phyloP scores from a whole-genome alignment of 495 filamentous ascomycete genomes.

The Aspergillus funiculosus region DNA sequence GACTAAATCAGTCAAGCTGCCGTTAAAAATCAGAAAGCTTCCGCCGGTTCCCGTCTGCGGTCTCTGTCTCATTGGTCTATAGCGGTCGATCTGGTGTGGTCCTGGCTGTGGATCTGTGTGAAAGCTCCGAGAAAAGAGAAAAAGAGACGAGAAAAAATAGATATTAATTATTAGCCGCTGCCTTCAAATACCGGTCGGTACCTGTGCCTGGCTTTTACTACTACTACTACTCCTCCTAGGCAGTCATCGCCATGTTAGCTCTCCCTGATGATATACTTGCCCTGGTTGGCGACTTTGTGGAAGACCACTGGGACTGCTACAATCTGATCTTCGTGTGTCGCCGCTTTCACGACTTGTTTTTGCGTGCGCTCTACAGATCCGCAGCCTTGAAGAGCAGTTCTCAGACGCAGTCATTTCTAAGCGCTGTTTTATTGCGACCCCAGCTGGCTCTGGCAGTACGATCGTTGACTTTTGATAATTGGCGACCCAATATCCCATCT shows the following conservation, averaged over 20 bases:
- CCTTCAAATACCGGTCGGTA: too few relatives aligned
- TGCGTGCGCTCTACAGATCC: constrained; percentile 23
- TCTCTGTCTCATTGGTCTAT: constrained; percentile 6
- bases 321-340: constrained; percentile 30
- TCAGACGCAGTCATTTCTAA: constrained; percentile 22
- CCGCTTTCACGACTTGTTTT: constrained; percentile 30
- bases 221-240: too few relatives aligned
- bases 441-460: constrained; percentile 26
- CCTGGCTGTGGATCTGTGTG: constrained; percentile 2
- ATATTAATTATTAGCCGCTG: neutral
- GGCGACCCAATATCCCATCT: constrained; percentile 9
- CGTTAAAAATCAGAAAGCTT: constrained; percentile 12
- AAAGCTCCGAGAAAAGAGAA: neutral
- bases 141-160: neutral
- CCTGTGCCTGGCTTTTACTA: too few relatives aligned
- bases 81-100: constrained; percentile 1
- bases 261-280: constrained; percentile 32
- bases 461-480: constrained; percentile 22
- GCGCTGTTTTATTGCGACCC: constrained; percentile 19
- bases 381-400: constrained; percentile 19
- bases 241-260: neutral
- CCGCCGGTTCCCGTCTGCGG: constrained; percentile 13
- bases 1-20: constrained; percentile 18
- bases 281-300: constrained; percentile 28
- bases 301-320: constrained; percentile 26